Base-by-base conservation (phyloP, 805 yeast genomes). In the Ogataea paradorogensis region DNA sequence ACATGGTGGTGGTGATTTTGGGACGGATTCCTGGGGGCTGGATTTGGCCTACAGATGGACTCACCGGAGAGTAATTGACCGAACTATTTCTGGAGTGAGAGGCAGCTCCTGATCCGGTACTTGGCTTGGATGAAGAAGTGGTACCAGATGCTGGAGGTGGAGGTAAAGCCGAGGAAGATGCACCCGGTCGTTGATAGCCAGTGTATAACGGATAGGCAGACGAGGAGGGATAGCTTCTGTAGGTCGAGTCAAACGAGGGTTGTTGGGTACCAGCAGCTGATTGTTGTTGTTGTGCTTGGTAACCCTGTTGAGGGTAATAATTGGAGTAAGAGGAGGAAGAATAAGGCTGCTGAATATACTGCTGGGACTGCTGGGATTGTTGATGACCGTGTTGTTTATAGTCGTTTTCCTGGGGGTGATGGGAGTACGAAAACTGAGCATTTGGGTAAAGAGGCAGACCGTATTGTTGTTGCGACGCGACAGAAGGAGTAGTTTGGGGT, bases 1-100 rank as follows among this genome's bases (percentile, higher is more conserved):
- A 80, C 76, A 77, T 76, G 11, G 83, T 78, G 27, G 84, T 78
- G 30, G 84, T 78, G 40, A 79, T 76, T 46, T 80, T 65, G 7
- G 84, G 86, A 24, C 83, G 64, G 35, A 68, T 59, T 9, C 69
- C 69, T 8, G 63, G 61, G 1, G 70, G 70, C 46, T 62, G 70
- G 16, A 65, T 44, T 45, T 66, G 70, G 5, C 70, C 70, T 9
- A 61, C 62, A 7, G 51, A 48, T 7, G 65, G 61, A 25, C 58
- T 48, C 15, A 58, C 49, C 4, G 59, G 57, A 3, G 50, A 49
- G 22, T 40, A 51, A 16, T 43, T 48, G 28, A 42, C 41, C 6
- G 51, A 41, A 26, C 47, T 30, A 23, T 35, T 35, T 30, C 49
- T 36, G 30, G 38, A 42, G 13, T 37, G 46, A 11, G 47, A 25